Percentiles rank a stretch among this genome's conserved stretches.
These are phyloP conservation scores for Debaryomyces robertsiae DNA, from an alignment of 1,139 yeast species.

Conservation along the genomic window DNA sequence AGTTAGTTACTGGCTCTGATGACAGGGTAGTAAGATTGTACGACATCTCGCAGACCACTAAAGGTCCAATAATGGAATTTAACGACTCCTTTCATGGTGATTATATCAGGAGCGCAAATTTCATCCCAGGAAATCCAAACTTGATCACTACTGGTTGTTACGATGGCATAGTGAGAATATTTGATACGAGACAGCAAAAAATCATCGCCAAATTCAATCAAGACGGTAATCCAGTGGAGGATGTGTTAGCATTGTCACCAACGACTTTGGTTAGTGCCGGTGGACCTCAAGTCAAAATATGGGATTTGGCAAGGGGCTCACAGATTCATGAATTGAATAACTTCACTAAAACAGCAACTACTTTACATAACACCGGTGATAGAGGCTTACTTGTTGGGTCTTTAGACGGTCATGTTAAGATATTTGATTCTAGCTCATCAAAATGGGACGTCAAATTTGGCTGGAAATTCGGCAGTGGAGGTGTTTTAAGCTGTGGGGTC, in stretches of 20 bases:
- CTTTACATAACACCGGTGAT: conserved; percentile 69
- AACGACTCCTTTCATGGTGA: conserved; percentile 73
- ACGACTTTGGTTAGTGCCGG: conserved; percentile 84
- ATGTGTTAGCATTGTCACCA: conserved; percentile 76
- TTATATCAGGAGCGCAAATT: conserved; percentile 81
- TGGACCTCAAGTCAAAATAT: conserved; percentile 82
- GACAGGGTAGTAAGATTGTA: conserved; percentile 84
- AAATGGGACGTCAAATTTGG: conserved; percentile 93
- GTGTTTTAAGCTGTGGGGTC: conserved; percentile 85
- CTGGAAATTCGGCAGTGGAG: conserved; percentile 91
- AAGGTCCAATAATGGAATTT: conserved; percentile 66
- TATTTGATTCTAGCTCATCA: conserved; percentile 74
- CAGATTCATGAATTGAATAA: conserved; percentile 66
- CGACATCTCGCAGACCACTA: conserved; percentile 77
- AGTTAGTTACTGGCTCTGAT: conserved; percentile 86
- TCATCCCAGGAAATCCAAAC: conserved; percentile 73
- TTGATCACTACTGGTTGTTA: conserved; percentile 91
- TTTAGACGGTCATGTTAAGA: conserved; percentile 94
- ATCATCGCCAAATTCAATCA: conserved; percentile 42
- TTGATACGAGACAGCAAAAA: conserved; percentile 72
- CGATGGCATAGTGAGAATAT: conserved; percentile 85
- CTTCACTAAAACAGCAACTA: conserved; percentile 92
- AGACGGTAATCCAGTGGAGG: conserved; percentile 75
- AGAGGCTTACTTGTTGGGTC: conserved; percentile 89
- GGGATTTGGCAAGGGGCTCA: conserved; percentile 86